Evolutionary conservation across 805 yeast species (phyloP).

Genomic region (Ogataea nonfermentans): DNA sequence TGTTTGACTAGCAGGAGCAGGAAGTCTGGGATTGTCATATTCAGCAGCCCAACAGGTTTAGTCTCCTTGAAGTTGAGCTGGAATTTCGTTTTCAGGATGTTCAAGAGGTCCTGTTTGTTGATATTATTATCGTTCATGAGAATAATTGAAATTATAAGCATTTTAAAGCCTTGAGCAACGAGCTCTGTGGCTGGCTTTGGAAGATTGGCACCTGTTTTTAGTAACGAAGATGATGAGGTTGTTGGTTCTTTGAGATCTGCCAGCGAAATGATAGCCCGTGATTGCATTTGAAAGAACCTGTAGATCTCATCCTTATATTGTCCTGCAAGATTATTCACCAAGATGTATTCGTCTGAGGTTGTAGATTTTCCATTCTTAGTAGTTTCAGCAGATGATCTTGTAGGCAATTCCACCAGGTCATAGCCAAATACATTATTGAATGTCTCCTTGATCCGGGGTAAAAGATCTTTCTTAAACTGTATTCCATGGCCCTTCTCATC

Average conservation of each 20-base stretch:
- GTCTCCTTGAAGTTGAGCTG: slow-evolving; percentile 24
- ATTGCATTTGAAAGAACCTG: slow-evolving; percentile 10
- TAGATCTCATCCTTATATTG: slow-evolving; percentile 25
- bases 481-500: slow-evolving; percentile 28
- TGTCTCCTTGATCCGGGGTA: slow-evolving; percentile 15
- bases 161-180: slow-evolving; percentile 27
- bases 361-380: slow-evolving; percentile 1
- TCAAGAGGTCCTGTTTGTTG: slow-evolving; percentile 28
- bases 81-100: slow-evolving; percentile 24
- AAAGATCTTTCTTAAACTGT: slow-evolving; percentile 28
- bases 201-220: slow-evolving; percentile 18
- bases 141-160: slow-evolving; percentile 27
- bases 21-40: slow-evolving; percentile 23
- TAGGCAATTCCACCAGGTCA: slow-evolving; percentile 27
- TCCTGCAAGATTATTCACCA: slow-evolving; percentile 24
- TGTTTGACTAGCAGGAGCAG: slow-evolving; percentile 25
- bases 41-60: slow-evolving; percentile 19
- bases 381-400: slow-evolving; percentile 8
- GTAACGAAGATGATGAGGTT: slow-evolving; percentile 5
- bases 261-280: slow-evolving; percentile 11
- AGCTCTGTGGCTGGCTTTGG: slow-evolving; percentile 27
- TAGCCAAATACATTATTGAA: slow-evolving; percentile 25
- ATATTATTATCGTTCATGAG: slow-evolving; percentile 30
- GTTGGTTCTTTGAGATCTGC: slow-evolving; percentile 14
- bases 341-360: slow-evolving; percentile 26